Base-by-base conservation (phyloP, 768 basidiomycete species). In the Lactifluus pinguis region DNA sequence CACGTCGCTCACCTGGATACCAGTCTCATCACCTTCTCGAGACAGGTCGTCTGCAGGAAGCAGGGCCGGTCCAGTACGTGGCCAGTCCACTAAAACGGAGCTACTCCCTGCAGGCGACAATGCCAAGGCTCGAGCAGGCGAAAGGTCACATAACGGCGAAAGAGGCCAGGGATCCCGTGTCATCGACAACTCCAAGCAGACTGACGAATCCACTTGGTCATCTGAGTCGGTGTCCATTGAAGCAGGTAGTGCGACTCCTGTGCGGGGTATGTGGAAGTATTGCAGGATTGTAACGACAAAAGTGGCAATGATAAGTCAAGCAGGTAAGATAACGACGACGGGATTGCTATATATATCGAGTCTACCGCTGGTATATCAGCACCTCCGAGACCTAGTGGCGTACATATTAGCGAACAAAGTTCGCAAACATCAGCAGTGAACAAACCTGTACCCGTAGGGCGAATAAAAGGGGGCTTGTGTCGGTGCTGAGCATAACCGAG, bases 11-110 rank as follows among this genome's bases (percentile, higher is more conserved):
- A 59, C 51, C 57, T 17, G 15, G 21, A 36, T 19, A 36, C 36
- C 19, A 17, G 38, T 19, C 14, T 11, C 30, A 17, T 36, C 14
- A 5, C 44, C 48, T 17, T 55, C 30, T 32, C n/a, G 36, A 11
- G 15, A 41, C 50, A 29, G 39, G 49, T 11, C 41, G 30, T 47
- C 41, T 36, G 32, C 19, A 4, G 41, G 29, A 10, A 14, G 17
- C 45, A 36, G 41, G 32, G 34, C 19, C 19, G 48, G 45, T 51
- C 32, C 60, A 50, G 44, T 55, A 49, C 54, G 60, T 61, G 53
- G 60, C 60, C 60, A 61, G 60, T 45, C 60, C 57, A 51, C 21
- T 58, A 49, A 45, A 42, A 6, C 39, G 1, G 50, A 30, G 38
- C 49, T 42, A 44, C 25, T 38, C 50, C 25, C 42, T 25, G 6